Conservation (phyloP, 208 protist genomes). For the Trypanosoma rangeli region DNA sequence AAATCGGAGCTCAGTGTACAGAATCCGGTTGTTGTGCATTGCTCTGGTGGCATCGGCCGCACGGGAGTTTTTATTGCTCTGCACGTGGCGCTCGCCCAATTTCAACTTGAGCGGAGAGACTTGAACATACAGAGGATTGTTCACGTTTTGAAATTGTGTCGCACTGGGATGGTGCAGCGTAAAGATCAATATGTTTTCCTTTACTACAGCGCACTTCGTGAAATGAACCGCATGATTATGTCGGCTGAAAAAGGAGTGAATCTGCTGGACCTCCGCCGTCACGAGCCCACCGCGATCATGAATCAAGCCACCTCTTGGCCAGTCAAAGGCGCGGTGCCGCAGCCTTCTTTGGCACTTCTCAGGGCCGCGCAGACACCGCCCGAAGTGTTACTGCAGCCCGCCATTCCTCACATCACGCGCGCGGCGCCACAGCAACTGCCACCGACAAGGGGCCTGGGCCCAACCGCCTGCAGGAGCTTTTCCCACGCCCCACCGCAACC, state of each 20-base stretch:
- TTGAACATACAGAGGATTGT: slow-evolving; percentile 67
- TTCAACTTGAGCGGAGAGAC: slow-evolving; percentile 55
- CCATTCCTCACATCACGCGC: not conserved
- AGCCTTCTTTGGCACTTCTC: not conserved
- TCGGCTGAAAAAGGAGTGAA: slow-evolving; percentile 59
- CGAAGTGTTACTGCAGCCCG: not conserved
- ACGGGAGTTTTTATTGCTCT: slow-evolving; percentile 86
- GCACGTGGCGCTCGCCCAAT: slow-evolving; percentile 72
- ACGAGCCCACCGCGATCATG: not conserved
- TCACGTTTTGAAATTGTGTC: slow-evolving; percentile 64
- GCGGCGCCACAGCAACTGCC: not conserved
- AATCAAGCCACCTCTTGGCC: not conserved
- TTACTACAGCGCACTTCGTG: slow-evolving; percentile 64
- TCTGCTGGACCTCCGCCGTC: slow-evolving; percentile 38
- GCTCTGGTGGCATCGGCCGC: slow-evolving; percentile 84
- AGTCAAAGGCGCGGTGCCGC: not conserved
- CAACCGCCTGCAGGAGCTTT: not conserved
- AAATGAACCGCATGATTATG: slow-evolving; percentile 82
- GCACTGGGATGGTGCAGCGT: slow-evolving; percentile 80
- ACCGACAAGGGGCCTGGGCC: not conserved
- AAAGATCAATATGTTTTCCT: slow-evolving; percentile 87
- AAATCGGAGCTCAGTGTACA: slow-evolving; percentile 45
- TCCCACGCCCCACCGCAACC: not conserved
- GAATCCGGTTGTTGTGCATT: slow-evolving; percentile 80
- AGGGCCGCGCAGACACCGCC: not conserved